A percentile compares a stretch with the other conserved stretches of the same genome.
Conservation (phyloP, 768 basidiomycete genomes). For the Russula brevipes region DNA sequence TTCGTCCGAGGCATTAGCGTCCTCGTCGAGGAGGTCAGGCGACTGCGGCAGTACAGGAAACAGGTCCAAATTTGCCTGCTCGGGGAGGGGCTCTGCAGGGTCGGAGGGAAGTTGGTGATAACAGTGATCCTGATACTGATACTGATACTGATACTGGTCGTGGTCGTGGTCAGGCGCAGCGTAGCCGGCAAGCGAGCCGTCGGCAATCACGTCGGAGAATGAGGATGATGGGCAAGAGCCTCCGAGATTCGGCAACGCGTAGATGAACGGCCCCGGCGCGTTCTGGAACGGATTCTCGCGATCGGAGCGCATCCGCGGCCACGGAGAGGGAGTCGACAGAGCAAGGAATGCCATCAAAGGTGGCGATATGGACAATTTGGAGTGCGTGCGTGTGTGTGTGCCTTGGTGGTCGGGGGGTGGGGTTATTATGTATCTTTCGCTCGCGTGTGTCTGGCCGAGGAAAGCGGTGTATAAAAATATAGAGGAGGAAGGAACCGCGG, state of each 20-base stretch:
- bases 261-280: slow-evolving; percentile 10
- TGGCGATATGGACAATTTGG: too few species aligned
- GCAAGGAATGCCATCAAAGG: neutral
- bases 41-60: too few species aligned
- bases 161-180: neutral
- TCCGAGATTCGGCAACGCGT: slow-evolving; percentile 10
- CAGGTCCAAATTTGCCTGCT: neutral
- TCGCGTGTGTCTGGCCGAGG: too few species aligned
- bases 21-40: neutral
- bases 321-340: neutral
- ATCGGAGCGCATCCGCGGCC: slow-evolving; percentile 1
- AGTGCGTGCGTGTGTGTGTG: too few species aligned
- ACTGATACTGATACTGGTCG: too few species aligned
- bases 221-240: neutral
- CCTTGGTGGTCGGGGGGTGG: too few species aligned
- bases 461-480: too few species aligned
- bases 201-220: too few species aligned
- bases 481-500: too few species aligned
- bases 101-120: neutral
- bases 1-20: neutral
- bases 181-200: neutral
- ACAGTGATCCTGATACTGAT: neutral
- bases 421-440: too few species aligned
- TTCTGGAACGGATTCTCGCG: slow-evolving; percentile 16
- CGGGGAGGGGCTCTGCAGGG: neutral